Conservation (phyloP, 140 eudicot genomes). For the Flaveria floridana region DNA sequence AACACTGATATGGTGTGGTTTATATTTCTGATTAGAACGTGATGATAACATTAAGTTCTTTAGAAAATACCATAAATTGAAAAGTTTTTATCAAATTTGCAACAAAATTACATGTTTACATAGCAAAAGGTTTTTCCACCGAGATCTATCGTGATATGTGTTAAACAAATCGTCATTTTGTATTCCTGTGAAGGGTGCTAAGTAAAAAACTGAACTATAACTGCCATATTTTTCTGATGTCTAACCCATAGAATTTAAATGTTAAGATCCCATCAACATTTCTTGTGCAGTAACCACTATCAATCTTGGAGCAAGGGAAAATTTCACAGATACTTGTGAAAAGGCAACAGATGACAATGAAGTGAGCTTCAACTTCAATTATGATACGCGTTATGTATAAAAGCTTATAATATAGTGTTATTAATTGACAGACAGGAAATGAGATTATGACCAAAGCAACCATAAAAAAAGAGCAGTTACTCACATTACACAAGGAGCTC, state of each 20-base stretch:
- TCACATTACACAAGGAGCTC: background rate
- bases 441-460: background rate
- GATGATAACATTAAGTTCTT: background rate
- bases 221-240: background rate
- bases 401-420: background rate
- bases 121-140: background rate
- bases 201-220: background rate
- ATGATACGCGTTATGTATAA: background rate
- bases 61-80: background rate
- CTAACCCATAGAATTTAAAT: conserved; percentile 2
- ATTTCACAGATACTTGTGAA: conserved; percentile 1
- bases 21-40: background rate
- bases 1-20: too few species aligned
- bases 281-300: background rate
- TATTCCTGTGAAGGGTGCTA: background rate
- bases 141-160: background rate
- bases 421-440: background rate
- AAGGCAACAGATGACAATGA: background rate
- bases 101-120: background rate
- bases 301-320: background rate
- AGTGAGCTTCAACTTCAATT: background rate
- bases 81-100: background rate
- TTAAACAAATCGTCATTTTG: background rate
- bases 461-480: too few species aligned
- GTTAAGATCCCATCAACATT: conserved; percentile 15